These are phyloP conservation scores for Colletotrichum sp. DNA, from an alignment of 2,329 filamentous ascomycete species.

Conservation along the genomic window DNA sequence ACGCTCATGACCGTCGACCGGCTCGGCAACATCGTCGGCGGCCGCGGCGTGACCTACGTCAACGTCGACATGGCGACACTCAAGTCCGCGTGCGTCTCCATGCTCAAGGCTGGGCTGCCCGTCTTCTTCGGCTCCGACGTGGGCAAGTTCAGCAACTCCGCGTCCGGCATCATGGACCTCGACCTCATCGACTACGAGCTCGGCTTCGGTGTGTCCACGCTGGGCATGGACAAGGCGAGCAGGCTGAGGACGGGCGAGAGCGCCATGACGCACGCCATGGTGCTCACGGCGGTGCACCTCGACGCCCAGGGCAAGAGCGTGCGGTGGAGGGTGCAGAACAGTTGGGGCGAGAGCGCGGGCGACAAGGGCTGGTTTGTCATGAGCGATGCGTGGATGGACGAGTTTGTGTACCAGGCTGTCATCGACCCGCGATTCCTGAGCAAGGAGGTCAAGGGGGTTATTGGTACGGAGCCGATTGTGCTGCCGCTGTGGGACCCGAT, in stretches of 20 bases:
- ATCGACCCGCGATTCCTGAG: slow-evolving; percentile 74
- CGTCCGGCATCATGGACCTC: slow-evolving; percentile 80
- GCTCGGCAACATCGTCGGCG: slow-evolving; percentile 82
- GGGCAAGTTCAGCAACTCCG: slow-evolving; percentile 76
- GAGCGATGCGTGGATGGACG: slow-evolving; percentile 80
- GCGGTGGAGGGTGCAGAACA: slow-evolving; percentile 88
- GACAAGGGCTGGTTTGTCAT: slow-evolving; percentile 89
- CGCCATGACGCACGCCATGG: slow-evolving; percentile 93
- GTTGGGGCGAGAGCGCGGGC: slow-evolving; percentile 74
- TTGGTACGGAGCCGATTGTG: slow-evolving; percentile 72
- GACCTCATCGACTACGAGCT: slow-evolving; percentile 79
- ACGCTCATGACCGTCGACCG: slow-evolving; percentile 77
- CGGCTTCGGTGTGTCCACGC: slow-evolving; percentile 78
- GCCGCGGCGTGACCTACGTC: slow-evolving; percentile 77
- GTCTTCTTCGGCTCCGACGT: slow-evolving; percentile 92
- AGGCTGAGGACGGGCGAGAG: slow-evolving; percentile 76
- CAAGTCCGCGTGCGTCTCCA: slow-evolving; percentile 75
- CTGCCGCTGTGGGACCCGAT: slow-evolving; percentile 83
- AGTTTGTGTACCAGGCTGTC: slow-evolving; percentile 87
- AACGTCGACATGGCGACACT: slow-evolving; percentile 79
- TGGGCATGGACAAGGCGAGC: slow-evolving; percentile 78
- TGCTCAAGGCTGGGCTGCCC: slow-evolving; percentile 79
- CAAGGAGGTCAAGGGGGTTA: slow-evolving; percentile 70
- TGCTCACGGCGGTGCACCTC: slow-evolving; percentile 84
- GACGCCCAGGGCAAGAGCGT: slow-evolving; percentile 67